These are phyloP conservation scores for Trypanosoma grayi DNA, from an alignment of 208 protist species.

Conservation along the genomic window DNA sequence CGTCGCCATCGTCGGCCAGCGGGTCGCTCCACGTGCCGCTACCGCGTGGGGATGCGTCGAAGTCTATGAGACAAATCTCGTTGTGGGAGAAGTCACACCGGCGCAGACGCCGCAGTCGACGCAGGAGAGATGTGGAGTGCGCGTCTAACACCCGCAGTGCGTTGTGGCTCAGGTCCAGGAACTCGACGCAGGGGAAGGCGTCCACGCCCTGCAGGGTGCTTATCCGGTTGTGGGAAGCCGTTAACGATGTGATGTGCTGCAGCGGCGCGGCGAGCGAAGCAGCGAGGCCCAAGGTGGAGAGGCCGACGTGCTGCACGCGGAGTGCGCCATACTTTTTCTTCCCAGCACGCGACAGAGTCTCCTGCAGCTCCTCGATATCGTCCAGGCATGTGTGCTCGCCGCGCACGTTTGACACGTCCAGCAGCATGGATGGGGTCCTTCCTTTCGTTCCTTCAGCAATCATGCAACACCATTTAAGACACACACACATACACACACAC, in stretches of 20 bases:
- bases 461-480: not conserved
- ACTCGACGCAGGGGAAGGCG: slow-evolving; percentile 53
- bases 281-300: slow-evolving; percentile 34
- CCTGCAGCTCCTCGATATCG: slow-evolving; percentile 8
- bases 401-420: slow-evolving; percentile 25
- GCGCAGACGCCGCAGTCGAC: slow-evolving; percentile 40
- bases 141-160: slow-evolving; percentile 57
- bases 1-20: not conserved
- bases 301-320: slow-evolving; percentile 15
- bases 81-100: slow-evolving; percentile 71
- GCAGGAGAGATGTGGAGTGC: slow-evolving; percentile 43
- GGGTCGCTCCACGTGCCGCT: not conserved
- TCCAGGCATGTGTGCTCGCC: slow-evolving; percentile 27
- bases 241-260: slow-evolving; percentile 57
- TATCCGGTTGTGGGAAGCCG: slow-evolving; percentile 60
- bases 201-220: slow-evolving; percentile 62
- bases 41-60: slow-evolving; percentile 18
- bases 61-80: slow-evolving; percentile 50
- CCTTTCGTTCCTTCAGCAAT: not conserved
- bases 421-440: slow-evolving; percentile 6
- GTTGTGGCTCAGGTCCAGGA: slow-evolving; percentile 81
- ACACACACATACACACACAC: not conserved
- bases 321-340: slow-evolving; percentile 8
- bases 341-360: not conserved
- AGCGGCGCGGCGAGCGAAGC: slow-evolving; percentile 31